phyloP scores from a whole-genome alignment of 805 yeast genomes.

The Yamadazyma scolyti region DNA sequence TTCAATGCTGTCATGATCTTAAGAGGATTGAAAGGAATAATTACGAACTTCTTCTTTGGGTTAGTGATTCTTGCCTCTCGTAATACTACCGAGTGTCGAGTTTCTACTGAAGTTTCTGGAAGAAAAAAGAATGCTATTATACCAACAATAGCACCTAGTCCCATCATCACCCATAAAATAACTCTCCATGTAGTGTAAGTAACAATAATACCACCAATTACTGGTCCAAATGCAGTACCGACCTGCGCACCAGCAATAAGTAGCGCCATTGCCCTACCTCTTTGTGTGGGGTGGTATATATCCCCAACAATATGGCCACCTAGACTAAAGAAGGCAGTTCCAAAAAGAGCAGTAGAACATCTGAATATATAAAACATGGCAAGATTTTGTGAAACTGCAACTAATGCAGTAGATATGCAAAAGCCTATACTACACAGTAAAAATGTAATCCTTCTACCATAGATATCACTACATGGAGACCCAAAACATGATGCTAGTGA shows the following conservation, averaged over 20 bases:
- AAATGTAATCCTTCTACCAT: conserved; percentile 47
- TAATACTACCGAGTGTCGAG: conserved; percentile 22
- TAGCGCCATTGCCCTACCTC: conserved; percentile 52
- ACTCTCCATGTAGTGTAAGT: conserved; percentile 52
- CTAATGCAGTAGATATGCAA: conserved; percentile 18
- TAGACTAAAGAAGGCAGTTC: conserved; percentile 52
- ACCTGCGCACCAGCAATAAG: conserved; percentile 48
- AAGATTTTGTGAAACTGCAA: conserved; percentile 47
- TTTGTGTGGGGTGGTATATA: conserved; percentile 44
- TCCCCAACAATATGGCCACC: conserved; percentile 53
- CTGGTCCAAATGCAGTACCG: conserved; percentile 53
- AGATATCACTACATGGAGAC: conserved; percentile 49
- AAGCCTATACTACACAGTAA: conserved; percentile 36
- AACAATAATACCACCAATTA: conserved; percentile 50
- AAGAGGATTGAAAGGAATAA: conserved; percentile 44
- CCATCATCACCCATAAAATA: conserved; percentile 48
- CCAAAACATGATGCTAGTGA: conserved; percentile 49
- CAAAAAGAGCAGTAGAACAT: conserved; percentile 48
- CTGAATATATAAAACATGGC: conserved; percentile 55
- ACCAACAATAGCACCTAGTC: conserved; percentile 34
- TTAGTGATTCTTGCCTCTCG: conserved; percentile 15
- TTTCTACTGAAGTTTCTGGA: conserved; percentile 42
- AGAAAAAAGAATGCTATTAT: conserved; percentile 34
- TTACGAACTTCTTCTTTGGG: conserved; percentile 30
- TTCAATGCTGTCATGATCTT: conserved; percentile 39